phyloP scores from a whole-genome alignment of 139 green algal genomes.

The Chloropicon primus region DNA sequence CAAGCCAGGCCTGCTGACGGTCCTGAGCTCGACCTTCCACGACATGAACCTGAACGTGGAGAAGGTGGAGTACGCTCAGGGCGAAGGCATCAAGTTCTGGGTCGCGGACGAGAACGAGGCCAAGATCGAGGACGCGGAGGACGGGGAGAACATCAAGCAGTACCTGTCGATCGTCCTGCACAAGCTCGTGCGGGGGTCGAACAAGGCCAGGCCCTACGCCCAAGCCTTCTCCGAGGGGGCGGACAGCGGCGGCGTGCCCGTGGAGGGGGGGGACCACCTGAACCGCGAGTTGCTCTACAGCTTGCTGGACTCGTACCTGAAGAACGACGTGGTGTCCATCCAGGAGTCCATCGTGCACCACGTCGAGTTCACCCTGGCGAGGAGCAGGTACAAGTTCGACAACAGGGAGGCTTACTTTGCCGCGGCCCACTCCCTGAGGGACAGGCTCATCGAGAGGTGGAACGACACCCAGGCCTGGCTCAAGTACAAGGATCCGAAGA shows the following conservation, averaged over 20 bases:
- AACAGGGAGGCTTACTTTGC: constrained; percentile 83
- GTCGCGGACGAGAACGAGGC: constrained; percentile 33
- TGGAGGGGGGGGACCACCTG: constrained; percentile 5
- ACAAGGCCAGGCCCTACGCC: background rate
- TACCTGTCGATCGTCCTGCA: constrained; percentile 32
- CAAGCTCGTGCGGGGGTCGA: background rate
- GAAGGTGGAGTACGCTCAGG: constrained; percentile 16
- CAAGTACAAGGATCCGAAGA: constrained; percentile 78
- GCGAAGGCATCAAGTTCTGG: constrained; percentile 67
- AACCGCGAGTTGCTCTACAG: constrained; percentile 45
- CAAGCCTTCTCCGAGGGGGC: constrained; percentile 1
- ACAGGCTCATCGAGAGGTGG: constrained; percentile 94
- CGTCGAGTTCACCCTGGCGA: constrained; percentile 96
- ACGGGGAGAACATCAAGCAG: constrained; percentile 31
- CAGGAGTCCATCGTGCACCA: constrained; percentile 94
- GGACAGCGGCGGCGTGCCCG: background rate
- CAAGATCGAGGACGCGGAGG: constrained; percentile 41
- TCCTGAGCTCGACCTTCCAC: constrained; percentile 47
- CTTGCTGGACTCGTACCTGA: constrained; percentile 91
- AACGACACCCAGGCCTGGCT: constrained; percentile 96
- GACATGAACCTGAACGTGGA: constrained; percentile 67
- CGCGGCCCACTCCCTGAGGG: constrained; percentile 62
- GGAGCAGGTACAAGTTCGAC: constrained; percentile 86
- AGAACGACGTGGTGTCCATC: constrained; percentile 88
- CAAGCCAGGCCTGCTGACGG: constrained; percentile 55